Percentiles rank a stretch among this genome's conserved stretches.
Evolutionary conservation across 352 stramenopile genomes (phyloP).

Genomic region (Pythium biforme): DNA sequence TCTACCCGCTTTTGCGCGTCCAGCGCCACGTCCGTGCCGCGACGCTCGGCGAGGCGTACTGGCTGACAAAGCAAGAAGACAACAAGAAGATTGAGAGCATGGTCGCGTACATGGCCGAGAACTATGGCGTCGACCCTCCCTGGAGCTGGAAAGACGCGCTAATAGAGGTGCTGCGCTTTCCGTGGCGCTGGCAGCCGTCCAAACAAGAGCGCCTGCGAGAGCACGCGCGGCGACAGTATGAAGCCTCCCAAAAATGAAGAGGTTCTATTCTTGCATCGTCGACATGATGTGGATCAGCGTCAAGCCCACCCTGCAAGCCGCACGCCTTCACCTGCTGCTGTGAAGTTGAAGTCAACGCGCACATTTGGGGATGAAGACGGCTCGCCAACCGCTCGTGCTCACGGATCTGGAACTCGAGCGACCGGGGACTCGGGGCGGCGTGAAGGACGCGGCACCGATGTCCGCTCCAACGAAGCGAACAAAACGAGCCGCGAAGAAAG

Average conservation of each 20-base stretch:
- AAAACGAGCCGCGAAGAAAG: not conserved
- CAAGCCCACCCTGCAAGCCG: too few relatives aligned
- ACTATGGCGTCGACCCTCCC: not conserved
- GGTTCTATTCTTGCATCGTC: not conserved
- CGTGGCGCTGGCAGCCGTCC: not conserved
- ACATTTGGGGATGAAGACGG: not conserved
- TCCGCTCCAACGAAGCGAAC: not conserved
- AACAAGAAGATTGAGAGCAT: not conserved
- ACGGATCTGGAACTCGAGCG: slow-evolving; percentile 1
- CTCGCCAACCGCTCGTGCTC: not conserved
- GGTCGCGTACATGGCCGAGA: not conserved
- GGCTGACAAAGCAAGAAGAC: not conserved
- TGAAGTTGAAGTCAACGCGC: too few relatives aligned
- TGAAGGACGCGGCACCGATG: not conserved
- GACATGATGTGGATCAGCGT: too few relatives aligned
- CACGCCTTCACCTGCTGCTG: too few relatives aligned
- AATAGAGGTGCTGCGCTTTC: not conserved
- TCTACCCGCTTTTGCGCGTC: slow-evolving; percentile 4
- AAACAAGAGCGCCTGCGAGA: not conserved
- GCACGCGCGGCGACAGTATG: not conserved
- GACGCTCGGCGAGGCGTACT: slow-evolving; percentile 2
- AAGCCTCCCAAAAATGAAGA: not conserved
- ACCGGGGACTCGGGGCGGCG: not conserved
- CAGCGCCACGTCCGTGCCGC: slow-evolving; percentile 3
- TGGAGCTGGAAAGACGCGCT: not conserved